Evolutionary conservation across 352 stramenopile species (phyloP).

Genomic region (Phytophthora quininea): DNA sequence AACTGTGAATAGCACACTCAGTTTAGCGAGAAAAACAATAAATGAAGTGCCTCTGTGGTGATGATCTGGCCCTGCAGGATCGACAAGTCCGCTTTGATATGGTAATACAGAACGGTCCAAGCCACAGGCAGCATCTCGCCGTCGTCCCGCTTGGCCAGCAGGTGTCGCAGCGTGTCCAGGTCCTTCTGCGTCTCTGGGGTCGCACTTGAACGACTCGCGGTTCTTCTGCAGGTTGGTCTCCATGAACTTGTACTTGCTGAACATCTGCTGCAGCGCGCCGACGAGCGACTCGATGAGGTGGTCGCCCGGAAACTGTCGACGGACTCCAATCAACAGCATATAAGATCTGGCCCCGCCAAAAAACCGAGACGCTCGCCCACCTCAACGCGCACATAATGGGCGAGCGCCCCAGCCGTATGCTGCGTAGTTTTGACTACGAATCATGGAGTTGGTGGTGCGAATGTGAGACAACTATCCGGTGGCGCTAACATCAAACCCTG

Average conservation of each 20-base stretch:
- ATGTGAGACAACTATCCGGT: too few relatives aligned
- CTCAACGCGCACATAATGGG: slow-evolving; percentile 39
- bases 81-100: slow-evolving; percentile 91
- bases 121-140: slow-evolving; percentile 59
- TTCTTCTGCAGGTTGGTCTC: slow-evolving; percentile 88
- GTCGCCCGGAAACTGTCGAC: slow-evolving; percentile 75
- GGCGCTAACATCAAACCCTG: too few relatives aligned
- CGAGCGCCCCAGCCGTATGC: slow-evolving; percentile 70
- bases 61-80: slow-evolving; percentile 98
- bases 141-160: slow-evolving; percentile 69
- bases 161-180: slow-evolving; percentile 52
- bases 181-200: slow-evolving; percentile 93
- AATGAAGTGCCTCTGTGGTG: slow-evolving; percentile 85
- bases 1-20: too few relatives aligned
- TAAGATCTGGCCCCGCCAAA: too few relatives aligned
- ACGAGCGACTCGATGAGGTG: slow-evolving; percentile 77
- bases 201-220: slow-evolving; percentile 87
- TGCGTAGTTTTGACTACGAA: not conserved
- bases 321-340: slow-evolving; percentile 42
- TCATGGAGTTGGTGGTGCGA: too few relatives aligned
- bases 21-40: too few relatives aligned
- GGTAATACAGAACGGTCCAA: slow-evolving; percentile 34
- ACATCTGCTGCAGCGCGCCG: slow-evolving; percentile 84
- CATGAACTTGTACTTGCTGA: slow-evolving; percentile 93
- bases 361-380: too few relatives aligned